A percentile compares a stretch with the other conserved stretches of the same genome.
These are phyloP conservation scores for Chlamydomonas schloesseri DNA, from an alignment of 139 green algal species.

Conservation along the genomic window DNA sequence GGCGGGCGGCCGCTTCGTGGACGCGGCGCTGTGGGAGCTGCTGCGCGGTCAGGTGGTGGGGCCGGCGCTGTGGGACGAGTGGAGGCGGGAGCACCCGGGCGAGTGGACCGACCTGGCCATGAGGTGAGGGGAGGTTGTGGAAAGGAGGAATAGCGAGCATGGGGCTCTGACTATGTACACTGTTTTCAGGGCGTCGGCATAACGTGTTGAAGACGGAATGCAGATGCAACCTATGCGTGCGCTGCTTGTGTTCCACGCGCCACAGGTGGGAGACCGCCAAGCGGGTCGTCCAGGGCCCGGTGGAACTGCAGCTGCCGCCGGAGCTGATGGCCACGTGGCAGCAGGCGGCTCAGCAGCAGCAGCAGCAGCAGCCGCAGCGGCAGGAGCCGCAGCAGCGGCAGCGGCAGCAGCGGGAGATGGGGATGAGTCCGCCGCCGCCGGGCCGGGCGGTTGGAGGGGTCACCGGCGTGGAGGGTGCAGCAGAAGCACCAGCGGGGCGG, in stretches of 20 bases:
- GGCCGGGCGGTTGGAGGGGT: too few relatives aligned
- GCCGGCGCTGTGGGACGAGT: not conserved
- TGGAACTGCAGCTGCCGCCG: conserved; percentile 13
- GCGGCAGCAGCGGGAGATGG: too few relatives aligned
- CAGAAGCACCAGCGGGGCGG: too few relatives aligned
- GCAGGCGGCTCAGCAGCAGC: not conserved
- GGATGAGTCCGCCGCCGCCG: too few relatives aligned
- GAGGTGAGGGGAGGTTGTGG: not conserved
- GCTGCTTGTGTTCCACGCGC: too few relatives aligned
- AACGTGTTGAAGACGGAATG: too few relatives aligned
- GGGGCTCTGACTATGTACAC: too few relatives aligned
- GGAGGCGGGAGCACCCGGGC: not conserved
- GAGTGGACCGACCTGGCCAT: not conserved
- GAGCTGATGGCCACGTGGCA: not conserved
- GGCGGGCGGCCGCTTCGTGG: conserved; percentile 19
- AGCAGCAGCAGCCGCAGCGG: not conserved
- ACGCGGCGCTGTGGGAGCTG: not conserved
- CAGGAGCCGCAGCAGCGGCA: too few relatives aligned
- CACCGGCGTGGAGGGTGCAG: too few relatives aligned
- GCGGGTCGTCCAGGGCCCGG: not conserved
- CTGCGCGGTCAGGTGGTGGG: conserved; percentile 1
- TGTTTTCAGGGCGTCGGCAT: too few relatives aligned
- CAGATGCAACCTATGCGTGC: too few relatives aligned
- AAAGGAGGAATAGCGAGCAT: too few relatives aligned
- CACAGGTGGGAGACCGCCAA: conserved; percentile 19